Evolutionary conservation across 345 rosid genomes (phyloP).

Genomic region (Salix exigua): DNA sequence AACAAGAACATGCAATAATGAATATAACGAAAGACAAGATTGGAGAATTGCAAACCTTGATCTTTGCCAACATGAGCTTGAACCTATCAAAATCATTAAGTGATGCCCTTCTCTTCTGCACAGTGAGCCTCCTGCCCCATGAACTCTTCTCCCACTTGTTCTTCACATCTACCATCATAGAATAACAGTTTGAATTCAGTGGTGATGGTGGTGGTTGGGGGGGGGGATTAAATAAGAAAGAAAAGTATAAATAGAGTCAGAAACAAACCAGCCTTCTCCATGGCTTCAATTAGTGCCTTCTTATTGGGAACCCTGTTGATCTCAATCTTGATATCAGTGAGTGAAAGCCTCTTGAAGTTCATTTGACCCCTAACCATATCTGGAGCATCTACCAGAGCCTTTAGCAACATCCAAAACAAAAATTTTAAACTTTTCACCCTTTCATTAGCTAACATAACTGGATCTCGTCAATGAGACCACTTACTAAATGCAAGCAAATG

Average conservation of each 20-base stretch:
- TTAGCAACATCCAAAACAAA: not conserved
- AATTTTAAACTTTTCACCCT: not conserved
- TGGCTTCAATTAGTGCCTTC: conserved; percentile 16
- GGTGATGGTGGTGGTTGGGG: no score
- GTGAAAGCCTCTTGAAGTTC: conserved; percentile 27
- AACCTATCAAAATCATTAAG: conserved; percentile 22
- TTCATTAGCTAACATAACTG: not conserved
- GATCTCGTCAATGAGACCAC: not conserved
- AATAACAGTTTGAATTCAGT: not conserved
- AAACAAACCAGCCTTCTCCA: conserved; percentile 24
- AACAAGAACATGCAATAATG: not conserved
- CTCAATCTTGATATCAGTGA: conserved; percentile 24
- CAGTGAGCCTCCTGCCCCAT: conserved; percentile 22
- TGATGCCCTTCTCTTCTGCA: conserved; percentile 10
- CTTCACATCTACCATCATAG: conserved; percentile 15
- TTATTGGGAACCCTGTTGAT: conserved; percentile 24
- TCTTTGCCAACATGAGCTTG: conserved; percentile 24
- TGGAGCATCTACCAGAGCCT: conserved; percentile 30
- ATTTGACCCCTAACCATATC: conserved; percentile 29
- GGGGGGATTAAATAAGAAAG: not conserved
- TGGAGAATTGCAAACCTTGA: conserved; percentile 8
- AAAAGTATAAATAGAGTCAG: not conserved
- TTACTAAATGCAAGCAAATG: not conserved
- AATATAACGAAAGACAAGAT: not conserved
- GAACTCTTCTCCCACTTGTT: conserved; percentile 26